Evolutionary conservation across 768 basidiomycete genomes (phyloP), one percentile per base, ranked within the genome.

Genomic region (Lactarius vividus): DNA sequence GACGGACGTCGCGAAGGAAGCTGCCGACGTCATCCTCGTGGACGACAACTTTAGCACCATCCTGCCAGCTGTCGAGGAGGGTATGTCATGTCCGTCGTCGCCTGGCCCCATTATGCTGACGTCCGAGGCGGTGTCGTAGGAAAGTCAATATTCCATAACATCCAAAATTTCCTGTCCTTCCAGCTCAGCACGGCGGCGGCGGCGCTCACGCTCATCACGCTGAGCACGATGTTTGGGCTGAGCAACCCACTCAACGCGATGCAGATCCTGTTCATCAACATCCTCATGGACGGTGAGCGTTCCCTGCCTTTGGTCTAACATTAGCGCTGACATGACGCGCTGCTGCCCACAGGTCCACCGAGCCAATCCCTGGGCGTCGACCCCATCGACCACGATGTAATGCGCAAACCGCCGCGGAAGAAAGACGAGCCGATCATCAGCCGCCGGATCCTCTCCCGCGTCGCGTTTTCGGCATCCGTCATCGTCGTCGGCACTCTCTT

Each of bases 181-280:
- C 96, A 98, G 76, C 85, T 98, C 20, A 96, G 94, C 71, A 98
- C 96, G 2, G 96, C 96, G n/a, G 93, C 94, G 3, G 94, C 96
- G 26, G 95, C 96, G 3, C 80, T 98, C 70, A 88, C 92, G n/a
- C 81, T 98, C 70, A 98, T 98, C 78, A 96, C 96, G 2, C 80
- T 98, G 63, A 94, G 92, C 75, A 98, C 96, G 26, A 82, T 95
- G 75, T 86, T 98, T 71, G 87, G 90, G 16, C 81, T 97, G 39
- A 88, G 87, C 72, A 98, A 96, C 73, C 96, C 96, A 3, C 82
- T 98, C 68, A 98, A 98, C 72, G 89, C 96, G 4, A 98, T 98
- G 95, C 95, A 98, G 76, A 98, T 98, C 72, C 79, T 98, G n/a
- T 98, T 97, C 75, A 98, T 98, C 73, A 98, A 98, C 78, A 97